A percentile compares a stretch with the other conserved stretches of the same genome.
phyloP scores from a whole-genome alignment of 2,329 filamentous ascomycete genomes.

The Thielaviopsis musarum region DNA sequence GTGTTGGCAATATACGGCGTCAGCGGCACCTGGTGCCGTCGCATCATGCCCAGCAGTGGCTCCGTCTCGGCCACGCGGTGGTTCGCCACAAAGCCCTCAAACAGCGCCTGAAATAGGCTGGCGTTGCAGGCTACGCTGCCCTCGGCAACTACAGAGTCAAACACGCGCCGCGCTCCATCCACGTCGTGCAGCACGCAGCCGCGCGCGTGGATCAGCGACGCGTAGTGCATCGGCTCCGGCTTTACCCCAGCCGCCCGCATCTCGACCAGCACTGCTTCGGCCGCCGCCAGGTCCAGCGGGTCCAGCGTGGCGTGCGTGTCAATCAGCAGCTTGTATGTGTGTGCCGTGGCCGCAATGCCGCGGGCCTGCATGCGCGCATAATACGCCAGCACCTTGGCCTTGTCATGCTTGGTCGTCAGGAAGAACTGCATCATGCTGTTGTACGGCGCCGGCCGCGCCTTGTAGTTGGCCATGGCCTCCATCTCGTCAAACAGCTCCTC shows the following conservation, averaged over 20 bases:
- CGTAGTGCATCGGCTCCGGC: constrained; percentile 88
- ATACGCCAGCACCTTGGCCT: constrained; percentile 81
- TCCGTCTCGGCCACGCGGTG: constrained; percentile 66
- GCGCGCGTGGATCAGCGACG: constrained; percentile 86
- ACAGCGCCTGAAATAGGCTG: constrained; percentile 89
- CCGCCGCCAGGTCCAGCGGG: constrained; percentile 73
- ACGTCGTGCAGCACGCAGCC: constrained; percentile 90
- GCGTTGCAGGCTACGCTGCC: constrained; percentile 53
- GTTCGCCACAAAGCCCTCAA: constrained; percentile 94
- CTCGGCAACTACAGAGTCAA: constrained; percentile 62
- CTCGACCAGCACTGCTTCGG: constrained; percentile 63
- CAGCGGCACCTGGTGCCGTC: constrained; percentile 54
- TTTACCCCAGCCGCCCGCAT: constrained; percentile 59
- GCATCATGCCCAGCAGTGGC: constrained; percentile 60
- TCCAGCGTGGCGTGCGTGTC: constrained; percentile 91
- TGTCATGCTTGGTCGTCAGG: constrained; percentile 91
- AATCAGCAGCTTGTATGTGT: constrained; percentile 95
- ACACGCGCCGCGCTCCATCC: constrained; percentile 62
- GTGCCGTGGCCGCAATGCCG: constrained; percentile 77
- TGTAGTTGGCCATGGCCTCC: constrained; percentile 98
- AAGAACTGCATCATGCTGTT: constrained; percentile 99
- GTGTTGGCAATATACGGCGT: constrained; percentile 98
- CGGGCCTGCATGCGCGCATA: constrained; percentile 85
- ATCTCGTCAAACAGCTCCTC: constrained; percentile 98
- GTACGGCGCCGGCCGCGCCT: constrained; percentile 89